A percentile compares a stretch with the other conserved stretches of the same genome.
Conservation (phyloP, 331 rosid genomes). For the Saraca asoca region DNA sequence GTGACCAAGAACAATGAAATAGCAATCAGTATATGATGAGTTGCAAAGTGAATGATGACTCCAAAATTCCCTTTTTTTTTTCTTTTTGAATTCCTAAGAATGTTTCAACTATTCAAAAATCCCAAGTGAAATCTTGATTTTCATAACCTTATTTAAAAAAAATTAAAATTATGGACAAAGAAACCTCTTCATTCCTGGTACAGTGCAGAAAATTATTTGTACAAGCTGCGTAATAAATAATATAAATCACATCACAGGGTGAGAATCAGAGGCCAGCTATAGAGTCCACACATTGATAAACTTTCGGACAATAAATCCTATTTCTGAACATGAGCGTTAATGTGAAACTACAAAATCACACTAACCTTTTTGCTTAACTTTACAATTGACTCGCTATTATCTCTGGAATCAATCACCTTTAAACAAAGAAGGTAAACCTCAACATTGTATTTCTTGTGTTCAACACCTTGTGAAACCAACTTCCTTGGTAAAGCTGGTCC, state of each 20-base stretch:
- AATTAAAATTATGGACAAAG: background rate
- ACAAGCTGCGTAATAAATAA: constrained; percentile 1
- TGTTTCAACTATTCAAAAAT: background rate
- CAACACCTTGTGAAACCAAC: constrained; percentile 82
- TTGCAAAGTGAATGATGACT: background rate
- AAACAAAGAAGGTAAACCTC: constrained; percentile 87
- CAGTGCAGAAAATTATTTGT: background rate
- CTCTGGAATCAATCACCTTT: constrained; percentile 78
- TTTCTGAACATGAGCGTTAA: constrained; percentile 20
- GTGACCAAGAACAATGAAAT: background rate
- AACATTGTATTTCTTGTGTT: constrained; percentile 60
- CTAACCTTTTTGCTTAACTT: constrained; percentile 87
- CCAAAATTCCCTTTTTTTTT: too few relatives aligned
- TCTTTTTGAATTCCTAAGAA: background rate
- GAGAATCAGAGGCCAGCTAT: constrained; percentile 16
- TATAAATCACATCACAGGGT: constrained; percentile 8
- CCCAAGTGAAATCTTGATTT: constrained; percentile 15
- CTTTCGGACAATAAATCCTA: background rate
- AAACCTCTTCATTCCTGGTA: background rate
- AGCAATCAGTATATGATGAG: background rate
- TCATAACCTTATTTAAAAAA: background rate
- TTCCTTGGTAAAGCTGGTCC: constrained; percentile 91
- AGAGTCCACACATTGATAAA: constrained; percentile 12
- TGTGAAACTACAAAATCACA: constrained; percentile 24
- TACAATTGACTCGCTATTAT: constrained; percentile 55